Evolutionary conservation across 805 yeast genomes (phyloP), one percentile per base, ranked within the genome.

Genomic region (Saccharomycopsis fodiens): DNA sequence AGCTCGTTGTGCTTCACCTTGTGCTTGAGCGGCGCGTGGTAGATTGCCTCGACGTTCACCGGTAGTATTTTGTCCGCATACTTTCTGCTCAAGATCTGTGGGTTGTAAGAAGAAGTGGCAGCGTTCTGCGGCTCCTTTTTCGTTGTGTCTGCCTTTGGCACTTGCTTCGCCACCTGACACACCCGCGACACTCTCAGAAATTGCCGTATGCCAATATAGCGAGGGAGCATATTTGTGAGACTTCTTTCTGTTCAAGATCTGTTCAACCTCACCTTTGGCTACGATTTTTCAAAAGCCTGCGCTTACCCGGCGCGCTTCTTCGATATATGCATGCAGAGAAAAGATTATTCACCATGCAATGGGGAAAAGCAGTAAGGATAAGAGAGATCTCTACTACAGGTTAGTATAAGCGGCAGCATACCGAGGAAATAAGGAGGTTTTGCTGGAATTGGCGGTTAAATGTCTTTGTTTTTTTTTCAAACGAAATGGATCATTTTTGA

Each of bases 351-450:
- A n/a, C n/a, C n/a, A n/a, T n/a, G n/a, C n/a, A n/a, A 89, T 91
- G 97, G 97, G 97, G 37, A 89, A 89, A 61, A 79, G 89, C 55
- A 85, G 95, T 65, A 91, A 91, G 59, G 97, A 91, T 61, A 91
- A 91, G 64, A 72, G 97, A 63, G 97, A 89, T 64, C 66, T 89
- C 48, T 91, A 89, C 65, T 86, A 85, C 56, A 56, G 66, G 66
- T 61, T 46, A 20, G 64, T 53, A 2, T 3, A 7, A 6, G 17
- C 4, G 3, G 15, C 12, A n/a, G n/a, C n/a, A n/a, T n/a, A n/a
- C n/a, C n/a, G n/a, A n/a, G n/a, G n/a, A n/a, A n/a, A n/a, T n/a
- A n/a, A n/a, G n/a, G n/a, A n/a, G n/a, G n/a, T n/a, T n/a, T n/a
- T n/a, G n/a, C n/a, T n/a, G n/a, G n/a, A n/a, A n/a, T n/a, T n/a